Conservation (phyloP, 371 early-diverging fungal species). For the Fennellomyces sp. region DNA sequence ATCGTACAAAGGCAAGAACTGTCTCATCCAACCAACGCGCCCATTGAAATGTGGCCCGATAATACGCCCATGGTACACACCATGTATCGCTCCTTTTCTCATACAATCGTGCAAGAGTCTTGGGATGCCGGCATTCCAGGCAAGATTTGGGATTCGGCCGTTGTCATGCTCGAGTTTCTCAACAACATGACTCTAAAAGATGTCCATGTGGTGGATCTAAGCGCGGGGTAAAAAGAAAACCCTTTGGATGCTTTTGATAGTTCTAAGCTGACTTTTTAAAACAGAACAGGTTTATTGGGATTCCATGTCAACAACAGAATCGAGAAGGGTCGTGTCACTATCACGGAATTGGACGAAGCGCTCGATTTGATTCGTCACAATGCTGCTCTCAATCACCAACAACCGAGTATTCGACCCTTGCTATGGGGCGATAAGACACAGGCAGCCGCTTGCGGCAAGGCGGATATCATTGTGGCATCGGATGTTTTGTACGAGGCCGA, state of each 20-base stretch:
- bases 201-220: slow-evolving; percentile 53
- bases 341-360: slow-evolving; percentile 63
- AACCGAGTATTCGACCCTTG: slow-evolving; percentile 18
- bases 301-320: slow-evolving; percentile 41
- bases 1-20: background rate
- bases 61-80: slow-evolving; percentile 32
- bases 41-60: slow-evolving; percentile 34
- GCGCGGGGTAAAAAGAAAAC: slow-evolving; percentile 67
- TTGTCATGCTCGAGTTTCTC: slow-evolving; percentile 52
- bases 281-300: slow-evolving; percentile 60
- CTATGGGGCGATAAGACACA: slow-evolving; percentile 37
- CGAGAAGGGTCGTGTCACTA: slow-evolving; percentile 23
- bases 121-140: slow-evolving; percentile 66
- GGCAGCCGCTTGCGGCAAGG: slow-evolving; percentile 27
- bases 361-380: slow-evolving; percentile 48
- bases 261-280: too few relatives aligned
- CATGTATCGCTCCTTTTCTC: slow-evolving; percentile 35
- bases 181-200: slow-evolving; percentile 27
- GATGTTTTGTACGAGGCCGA: slow-evolving; percentile 63
- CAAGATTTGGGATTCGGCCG: slow-evolving; percentile 70
- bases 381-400: slow-evolving; percentile 28
- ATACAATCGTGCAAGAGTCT: slow-evolving; percentile 53
- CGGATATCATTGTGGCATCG: slow-evolving; percentile 62
- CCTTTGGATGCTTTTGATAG: too few relatives aligned
- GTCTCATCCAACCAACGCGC: slow-evolving; percentile 2